These are phyloP conservation scores for Inonotus hispidus DNA, from an alignment of 1,284 basidiomycete genomes.

Conservation along the genomic window DNA sequence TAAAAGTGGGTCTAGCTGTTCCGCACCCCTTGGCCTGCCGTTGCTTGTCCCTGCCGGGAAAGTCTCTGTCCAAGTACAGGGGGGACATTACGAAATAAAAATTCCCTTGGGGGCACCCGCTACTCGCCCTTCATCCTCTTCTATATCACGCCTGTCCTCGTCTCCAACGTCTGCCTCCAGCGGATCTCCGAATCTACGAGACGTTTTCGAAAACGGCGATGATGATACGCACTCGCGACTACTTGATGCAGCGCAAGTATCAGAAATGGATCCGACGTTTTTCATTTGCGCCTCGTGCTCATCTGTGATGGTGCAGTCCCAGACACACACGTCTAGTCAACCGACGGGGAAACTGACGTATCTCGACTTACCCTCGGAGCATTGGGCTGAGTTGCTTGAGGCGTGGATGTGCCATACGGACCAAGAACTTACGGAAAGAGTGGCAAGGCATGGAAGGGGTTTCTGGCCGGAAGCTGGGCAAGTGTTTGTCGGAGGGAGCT, in stretches of 20 bases:
- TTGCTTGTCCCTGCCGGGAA: constrained; percentile 55
- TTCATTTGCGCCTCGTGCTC: constrained; percentile 75
- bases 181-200: neutral
- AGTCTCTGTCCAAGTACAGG: constrained; percentile 49
- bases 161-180: constrained; percentile 3
- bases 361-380: constrained; percentile 86
- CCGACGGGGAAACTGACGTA: constrained; percentile 45
- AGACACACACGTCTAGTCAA: neutral
- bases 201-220: constrained; percentile 13
- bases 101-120: constrained; percentile 32
- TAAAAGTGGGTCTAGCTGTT: constrained; percentile 50
- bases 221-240: constrained; percentile 38
- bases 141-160: constrained; percentile 8
- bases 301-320: constrained; percentile 56
- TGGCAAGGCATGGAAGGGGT: constrained; percentile 58
- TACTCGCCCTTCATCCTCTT: constrained; percentile 10
- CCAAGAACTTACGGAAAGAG: constrained; percentile 70
- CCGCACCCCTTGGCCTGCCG: constrained; percentile 61
- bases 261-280: constrained; percentile 44
- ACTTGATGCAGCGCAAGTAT: constrained; percentile 66
- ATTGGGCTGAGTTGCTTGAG: constrained; percentile 96
- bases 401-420: constrained; percentile 98
- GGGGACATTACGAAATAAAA: constrained; percentile 69
- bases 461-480: constrained; percentile 75
- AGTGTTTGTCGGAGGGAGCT: constrained; percentile 81